Conservation (phyloP, 192 early-diverging fungal species). For the Backusella psychrophila region DNA sequence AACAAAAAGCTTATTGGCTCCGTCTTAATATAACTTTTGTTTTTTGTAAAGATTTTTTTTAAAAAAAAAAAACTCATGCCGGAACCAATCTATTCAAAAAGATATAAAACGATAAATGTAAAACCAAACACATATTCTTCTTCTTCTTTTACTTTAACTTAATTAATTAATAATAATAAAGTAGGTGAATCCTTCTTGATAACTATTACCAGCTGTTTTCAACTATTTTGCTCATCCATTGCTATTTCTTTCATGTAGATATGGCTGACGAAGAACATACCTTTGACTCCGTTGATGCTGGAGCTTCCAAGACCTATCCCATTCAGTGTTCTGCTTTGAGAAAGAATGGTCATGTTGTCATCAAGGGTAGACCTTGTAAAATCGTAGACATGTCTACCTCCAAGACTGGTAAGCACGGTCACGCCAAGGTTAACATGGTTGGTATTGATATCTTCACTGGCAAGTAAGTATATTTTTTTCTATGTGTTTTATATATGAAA, state of each 20-base stretch:
- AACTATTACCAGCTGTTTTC: no score
- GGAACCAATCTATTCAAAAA: not conserved
- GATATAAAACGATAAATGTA: not conserved
- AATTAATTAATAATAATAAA: not conserved
- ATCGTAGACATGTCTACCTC: conserved; percentile 99
- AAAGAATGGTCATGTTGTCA: conserved; percentile 96
- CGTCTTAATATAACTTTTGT: not conserved
- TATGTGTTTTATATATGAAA: not conserved
- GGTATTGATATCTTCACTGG: conserved; percentile 97
- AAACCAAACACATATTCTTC: not conserved
- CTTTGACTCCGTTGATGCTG: conserved; percentile 74
- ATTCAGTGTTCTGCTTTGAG: conserved; percentile 99
- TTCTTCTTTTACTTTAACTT: not conserved
- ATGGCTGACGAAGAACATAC: conserved; percentile 67
- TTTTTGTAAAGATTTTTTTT: not conserved
- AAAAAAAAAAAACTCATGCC: not conserved
- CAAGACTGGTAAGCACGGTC: conserved; percentile 99
- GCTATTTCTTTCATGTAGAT: not conserved
- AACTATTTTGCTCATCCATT: not conserved
- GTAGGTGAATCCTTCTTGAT: not conserved
- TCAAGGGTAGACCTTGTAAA: conserved; percentile 99
- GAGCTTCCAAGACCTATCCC: conserved; percentile 93
- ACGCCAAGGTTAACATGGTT: conserved; percentile 98
- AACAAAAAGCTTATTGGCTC: not conserved
- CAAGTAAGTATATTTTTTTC: conserved; percentile 46